These are phyloP conservation scores for Barnettozyma populi DNA, from an alignment of 805 yeast genomes.

Conservation along the genomic window DNA sequence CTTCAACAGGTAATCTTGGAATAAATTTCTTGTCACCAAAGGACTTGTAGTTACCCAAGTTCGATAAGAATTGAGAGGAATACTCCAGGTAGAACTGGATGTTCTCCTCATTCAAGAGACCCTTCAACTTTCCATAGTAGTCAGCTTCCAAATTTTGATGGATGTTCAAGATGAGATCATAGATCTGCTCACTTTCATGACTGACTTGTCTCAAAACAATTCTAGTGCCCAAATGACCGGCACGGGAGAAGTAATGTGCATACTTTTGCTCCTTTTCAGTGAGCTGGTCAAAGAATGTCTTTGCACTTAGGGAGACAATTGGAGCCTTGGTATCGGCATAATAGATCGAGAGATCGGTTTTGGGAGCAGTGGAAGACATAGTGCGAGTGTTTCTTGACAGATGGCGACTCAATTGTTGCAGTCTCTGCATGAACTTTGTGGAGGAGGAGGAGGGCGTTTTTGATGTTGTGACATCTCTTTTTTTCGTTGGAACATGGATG, in stretches of 20 bases:
- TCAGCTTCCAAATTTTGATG: slow-evolving; percentile 49
- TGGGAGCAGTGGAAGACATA: slow-evolving; percentile 4
- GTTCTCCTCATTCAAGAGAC: slow-evolving; percentile 30
- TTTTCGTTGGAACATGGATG: neutral
- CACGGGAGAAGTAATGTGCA: slow-evolving; percentile 80
- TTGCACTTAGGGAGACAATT: slow-evolving; percentile 62
- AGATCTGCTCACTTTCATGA: slow-evolving; percentile 72
- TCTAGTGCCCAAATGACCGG: slow-evolving; percentile 79
- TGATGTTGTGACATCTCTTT: neutral
- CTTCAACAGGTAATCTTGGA: slow-evolving; percentile 49
- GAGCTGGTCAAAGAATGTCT: slow-evolving; percentile 61
- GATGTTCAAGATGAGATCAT: slow-evolving; percentile 58
- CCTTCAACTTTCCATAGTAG: slow-evolving; percentile 35
- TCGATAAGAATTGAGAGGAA: slow-evolving; percentile 68
- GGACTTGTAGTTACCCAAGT: slow-evolving; percentile 76
- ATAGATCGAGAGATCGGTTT: slow-evolving; percentile 12
- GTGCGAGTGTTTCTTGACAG: slow-evolving; percentile 2
- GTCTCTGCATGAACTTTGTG: slow-evolving; percentile 5
- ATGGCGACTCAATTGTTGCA: slow-evolving; percentile 9
- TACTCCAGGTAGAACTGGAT: slow-evolving; percentile 50
- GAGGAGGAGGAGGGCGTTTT: neutral
- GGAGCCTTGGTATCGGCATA: slow-evolving; percentile 66
- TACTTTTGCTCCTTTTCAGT: slow-evolving; percentile 57
- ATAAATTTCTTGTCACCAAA: slow-evolving; percentile 87
- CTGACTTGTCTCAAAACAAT: slow-evolving; percentile 78